Evolutionary conservation across 2,329 filamentous ascomycete genomes (phyloP), one percentile per base, ranked within the genome.

Genomic region (Penicillium concentricum): DNA sequence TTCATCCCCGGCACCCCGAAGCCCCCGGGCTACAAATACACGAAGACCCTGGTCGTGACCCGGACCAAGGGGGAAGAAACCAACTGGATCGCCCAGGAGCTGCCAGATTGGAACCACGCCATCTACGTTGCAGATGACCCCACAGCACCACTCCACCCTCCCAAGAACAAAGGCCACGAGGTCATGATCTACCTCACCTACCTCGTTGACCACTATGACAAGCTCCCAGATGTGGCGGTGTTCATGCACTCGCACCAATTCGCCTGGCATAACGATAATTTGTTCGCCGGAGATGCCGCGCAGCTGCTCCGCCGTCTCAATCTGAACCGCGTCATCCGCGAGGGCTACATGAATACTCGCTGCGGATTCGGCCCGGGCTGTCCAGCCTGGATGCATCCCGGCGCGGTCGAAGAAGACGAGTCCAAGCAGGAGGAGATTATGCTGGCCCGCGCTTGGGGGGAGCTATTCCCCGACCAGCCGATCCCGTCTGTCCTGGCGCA

Each of bases 111-210:
- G 63, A 62, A 71, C 22, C 67, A 75, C 12, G 76, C 79, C 12
- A 68, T 83, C 13, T 84, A 84, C 61, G 76, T 81, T 46, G 81
- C 81, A 30, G 79, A 85, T 61, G 81, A 84, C 58, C 76, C 77
- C 2, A 69, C 72, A 24, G 78, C 82, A 7, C 72, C 76, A 24
- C 66, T 82, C 20, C 81, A 82, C 62, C 75, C 82, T 0, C 81
- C 82, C 6, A 78, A 78, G 64, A 85, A 87, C 61, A 85, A 86
- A 66, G 85, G 84, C 42, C 79, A 84, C 64, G 85, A 87, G 69
- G 82, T 82, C 24, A 86, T 87, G 79, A 76, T 79, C 13, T 87
- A 87, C 68, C 75, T 87, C 46, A 82, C 82, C 42, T 87, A 84
- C 69, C 81, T 87, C 59, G 84, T 87, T 67, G 83, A 87, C 60